These are phyloP conservation scores for Calocybe cyanea DNA, from an alignment of 768 basidiomycete genomes.

Conservation along the genomic window DNA sequence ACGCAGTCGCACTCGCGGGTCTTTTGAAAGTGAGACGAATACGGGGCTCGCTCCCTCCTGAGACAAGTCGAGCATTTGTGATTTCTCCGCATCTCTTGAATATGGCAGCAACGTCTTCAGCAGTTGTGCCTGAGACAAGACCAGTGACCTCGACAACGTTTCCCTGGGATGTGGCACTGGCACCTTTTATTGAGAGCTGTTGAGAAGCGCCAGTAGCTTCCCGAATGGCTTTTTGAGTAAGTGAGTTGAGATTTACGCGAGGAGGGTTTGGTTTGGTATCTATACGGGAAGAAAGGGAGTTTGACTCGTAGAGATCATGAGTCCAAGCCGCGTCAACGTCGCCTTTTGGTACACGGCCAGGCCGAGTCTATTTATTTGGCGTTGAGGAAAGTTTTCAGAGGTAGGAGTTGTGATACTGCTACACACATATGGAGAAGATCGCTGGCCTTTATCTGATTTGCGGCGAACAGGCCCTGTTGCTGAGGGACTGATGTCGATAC, in stretches of 20 bases:
- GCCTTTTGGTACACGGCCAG: constrained; percentile 57
- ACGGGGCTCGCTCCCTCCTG: constrained; percentile 37
- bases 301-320: constrained; percentile 65
- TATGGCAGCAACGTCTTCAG: constrained; percentile 82
- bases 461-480: constrained; percentile 46
- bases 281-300: constrained; percentile 57
- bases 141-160: constrained; percentile 77
- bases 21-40: constrained; percentile 76
- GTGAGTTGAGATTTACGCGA: constrained; percentile 45
- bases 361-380: constrained; percentile 36
- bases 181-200: constrained; percentile 65
- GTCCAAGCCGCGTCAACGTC: constrained; percentile 66
- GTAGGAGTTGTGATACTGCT: constrained; percentile 14
- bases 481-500: constrained; percentile 44
- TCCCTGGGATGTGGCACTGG: constrained; percentile 43
- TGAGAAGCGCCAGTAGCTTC: constrained; percentile 45
- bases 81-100: constrained; percentile 78
- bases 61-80: constrained; percentile 39
- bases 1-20: constrained; percentile 54
- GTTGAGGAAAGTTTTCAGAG: constrained; percentile 14
- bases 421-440: constrained; percentile 54
- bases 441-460: constrained; percentile 24
- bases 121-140: constrained; percentile 70
- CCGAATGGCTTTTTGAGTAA: constrained; percentile 59
- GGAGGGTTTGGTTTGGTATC: constrained; percentile 39